phyloP scores from a whole-genome alignment of 495 filamentous ascomycete species.

The Stereocaulon alpinum region DNA sequence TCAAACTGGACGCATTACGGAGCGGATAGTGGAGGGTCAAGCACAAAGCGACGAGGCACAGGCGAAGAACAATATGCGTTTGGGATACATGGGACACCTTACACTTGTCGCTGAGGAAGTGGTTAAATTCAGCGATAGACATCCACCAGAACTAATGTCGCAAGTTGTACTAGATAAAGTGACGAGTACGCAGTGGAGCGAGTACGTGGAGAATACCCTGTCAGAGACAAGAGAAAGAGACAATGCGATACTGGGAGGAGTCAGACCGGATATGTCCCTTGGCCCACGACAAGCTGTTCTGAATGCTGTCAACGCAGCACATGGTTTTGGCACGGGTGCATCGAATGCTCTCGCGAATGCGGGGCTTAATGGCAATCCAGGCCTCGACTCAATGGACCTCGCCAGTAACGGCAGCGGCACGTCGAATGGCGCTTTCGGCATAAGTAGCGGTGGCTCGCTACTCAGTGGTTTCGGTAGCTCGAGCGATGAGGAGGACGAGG shows the following conservation, averaged over 20 bases:
- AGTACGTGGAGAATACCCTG: constrained; percentile 89
- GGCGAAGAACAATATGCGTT: constrained; percentile 67
- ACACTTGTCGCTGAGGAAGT: constrained; percentile 98
- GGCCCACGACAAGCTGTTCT: constrained; percentile 55
- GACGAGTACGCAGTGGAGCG: constrained; percentile 77
- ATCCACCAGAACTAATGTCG: constrained; percentile 78
- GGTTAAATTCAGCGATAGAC: constrained; percentile 93
- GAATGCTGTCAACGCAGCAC: constrained; percentile 48
- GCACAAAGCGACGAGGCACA: constrained; percentile 76
- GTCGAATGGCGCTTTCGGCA: constrained; percentile 53
- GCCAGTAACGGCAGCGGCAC: constrained; percentile 54
- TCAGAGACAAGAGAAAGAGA: constrained; percentile 92
- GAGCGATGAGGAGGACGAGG: constrained; percentile 94
- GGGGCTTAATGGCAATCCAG: constrained; percentile 51
- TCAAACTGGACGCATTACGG: constrained; percentile 77
- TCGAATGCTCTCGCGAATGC: constrained; percentile 70
- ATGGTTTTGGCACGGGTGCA: constrained; percentile 44
- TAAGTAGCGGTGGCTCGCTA: constrained; percentile 55
- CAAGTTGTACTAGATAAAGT: constrained; percentile 80
- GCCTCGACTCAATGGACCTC: constrained; percentile 69
- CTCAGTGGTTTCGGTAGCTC: constrained; percentile 91
- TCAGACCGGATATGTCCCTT: constrained; percentile 77
- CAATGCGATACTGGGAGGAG: constrained; percentile 95
- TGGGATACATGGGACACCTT: constrained; percentile 97
- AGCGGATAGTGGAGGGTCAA: constrained; percentile 86